Evolutionary conservation across 805 yeast genomes (phyloP), one percentile per base, ranked within the genome.

Genomic region (Candida chilensis): DNA sequence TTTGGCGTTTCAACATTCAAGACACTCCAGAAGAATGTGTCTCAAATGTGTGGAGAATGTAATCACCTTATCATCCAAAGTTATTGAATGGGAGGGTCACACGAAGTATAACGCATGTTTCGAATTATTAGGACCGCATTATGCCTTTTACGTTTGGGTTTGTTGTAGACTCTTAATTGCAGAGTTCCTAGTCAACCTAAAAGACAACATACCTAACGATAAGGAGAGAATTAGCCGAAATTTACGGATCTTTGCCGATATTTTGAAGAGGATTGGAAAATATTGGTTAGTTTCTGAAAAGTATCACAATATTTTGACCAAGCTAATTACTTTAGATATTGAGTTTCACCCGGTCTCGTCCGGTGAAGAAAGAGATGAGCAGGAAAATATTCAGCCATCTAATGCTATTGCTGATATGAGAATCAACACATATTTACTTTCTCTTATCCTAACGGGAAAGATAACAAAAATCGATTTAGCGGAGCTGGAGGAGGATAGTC

Each of bases 361-460:
- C 35, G 46, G 44, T 27, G 42, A 29, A 27, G 47, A 39, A 8
- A 49, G 43, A 14, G 44, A 42, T n/a, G 49, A 44, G 16, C 53
- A 50, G 25, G 47, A 45, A 3, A 38, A 51, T 30, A 50, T 52
- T 31, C 58, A 52, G 28, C 60, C 60, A 4, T 51, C 54, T 9
- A 48, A 47, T 30, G 64, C 61, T 11, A 51, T 60, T 24, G 43
- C 56, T 1, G 57, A 52, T 33, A 50, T 52, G 50, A 41, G 53
- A 24, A 42, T 50, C 17, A 52, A 50, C 15, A 48, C 54, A 11
- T 52, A 50, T 34, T 43, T 50, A 3, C 31, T 52, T 15, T 35
- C 53, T n/a, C 42, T 41, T 30, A 47, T 50, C 47, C 40, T 50
- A 33, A 44, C 44, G 25, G 42, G 47, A 30, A 32, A 41, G 14